Evolutionary conservation across 805 yeast genomes (phyloP), one percentile per base, ranked within the genome.

Genomic region (Suhomyces faveliae): DNA sequence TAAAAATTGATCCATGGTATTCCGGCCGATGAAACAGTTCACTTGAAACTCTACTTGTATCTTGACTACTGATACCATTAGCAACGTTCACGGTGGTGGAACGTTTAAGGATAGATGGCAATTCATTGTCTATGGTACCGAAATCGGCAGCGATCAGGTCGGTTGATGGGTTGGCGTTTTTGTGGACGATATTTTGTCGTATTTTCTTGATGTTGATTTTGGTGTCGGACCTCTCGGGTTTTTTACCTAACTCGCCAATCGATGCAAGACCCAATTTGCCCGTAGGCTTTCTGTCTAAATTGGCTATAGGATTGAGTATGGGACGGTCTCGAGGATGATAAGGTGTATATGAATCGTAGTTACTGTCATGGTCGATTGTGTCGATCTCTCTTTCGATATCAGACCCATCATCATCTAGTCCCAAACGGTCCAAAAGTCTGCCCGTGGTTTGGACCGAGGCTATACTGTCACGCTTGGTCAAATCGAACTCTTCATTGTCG

Each of bases 381-480:
- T 17, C 11, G 15, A 13, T 27, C 33, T 22, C 13, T 17, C 8
- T 12, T 17, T 24, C 46, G 17, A 35, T 25, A 22, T 35, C 41
- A 6, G 37, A 33, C 5, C 37, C 37, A 23, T 43, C 41, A 15
- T 58, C 64, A n/a, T 60, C 68, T 8, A 65, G 48, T 7, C 60
- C 62, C 21, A 64, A 47, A 10, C 66, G 53, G 48, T 68, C 71
- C 20, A 68, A 52, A 17, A 67, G 55, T 38, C 70, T 48, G 3
- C 69, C 70, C 9, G 64, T 60, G 21, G 70, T 58, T 27, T 61
- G 61, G 12, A 66, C 56, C n/a, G 68, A 64, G 10, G 51, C 41
- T 33, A 55, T 45, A 38, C 62, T 59, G 44, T 56, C 51, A 12
- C 64, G 51, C 21, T 51, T 50, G 30, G 45, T 41, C 15, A 46